A percentile compares a stretch with the other conserved stretches of the same genome.
phyloP scores from a whole-genome alignment of 2,329 filamentous ascomycete species.

The Aspergillus sp. region DNA sequence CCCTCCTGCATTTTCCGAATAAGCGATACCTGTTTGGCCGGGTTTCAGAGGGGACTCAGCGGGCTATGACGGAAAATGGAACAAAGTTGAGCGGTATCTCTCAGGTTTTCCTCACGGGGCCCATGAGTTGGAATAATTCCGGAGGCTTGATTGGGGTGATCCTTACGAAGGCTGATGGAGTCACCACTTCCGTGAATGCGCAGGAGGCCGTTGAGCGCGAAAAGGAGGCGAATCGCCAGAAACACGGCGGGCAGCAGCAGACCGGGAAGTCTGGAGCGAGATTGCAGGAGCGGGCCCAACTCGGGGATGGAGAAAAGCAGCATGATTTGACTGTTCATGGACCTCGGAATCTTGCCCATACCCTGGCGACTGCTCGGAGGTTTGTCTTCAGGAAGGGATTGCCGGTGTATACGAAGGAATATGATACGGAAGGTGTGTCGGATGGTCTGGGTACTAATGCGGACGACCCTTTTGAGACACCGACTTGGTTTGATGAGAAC shows the following conservation, averaged over 20 bases:
- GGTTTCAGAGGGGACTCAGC: slow-evolving; percentile 79
- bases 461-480: slow-evolving; percentile 42
- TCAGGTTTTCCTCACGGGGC: slow-evolving; percentile 81
- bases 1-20: slow-evolving; percentile 77
- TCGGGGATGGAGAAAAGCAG: slow-evolving; percentile 27
- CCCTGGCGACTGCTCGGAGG: slow-evolving; percentile 75
- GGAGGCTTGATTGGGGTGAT: slow-evolving; percentile 85
- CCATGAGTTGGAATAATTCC: slow-evolving; percentile 69
- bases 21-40: slow-evolving; percentile 84
- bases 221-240: slow-evolving; percentile 30
- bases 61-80: slow-evolving; percentile 69
- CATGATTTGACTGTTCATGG: slow-evolving; percentile 68
- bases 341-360: slow-evolving; percentile 74
- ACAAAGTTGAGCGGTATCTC: slow-evolving; percentile 64
- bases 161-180: slow-evolving; percentile 74
- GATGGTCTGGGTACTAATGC: slow-evolving; percentile 21
- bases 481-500: slow-evolving; percentile 73
- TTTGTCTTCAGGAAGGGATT: slow-evolving; percentile 87
- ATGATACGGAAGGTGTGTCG: slow-evolving; percentile 41
- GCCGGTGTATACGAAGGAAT: slow-evolving; percentile 70
- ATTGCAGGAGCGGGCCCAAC: background rate
- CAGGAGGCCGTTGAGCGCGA: slow-evolving; percentile 42
- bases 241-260: background rate
- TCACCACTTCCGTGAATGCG: slow-evolving; percentile 49
- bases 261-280: too few species aligned